These are phyloP conservation scores for Solanum chilense DNA, from an alignment of 257 asterid genomes.

Conservation along the genomic window DNA sequence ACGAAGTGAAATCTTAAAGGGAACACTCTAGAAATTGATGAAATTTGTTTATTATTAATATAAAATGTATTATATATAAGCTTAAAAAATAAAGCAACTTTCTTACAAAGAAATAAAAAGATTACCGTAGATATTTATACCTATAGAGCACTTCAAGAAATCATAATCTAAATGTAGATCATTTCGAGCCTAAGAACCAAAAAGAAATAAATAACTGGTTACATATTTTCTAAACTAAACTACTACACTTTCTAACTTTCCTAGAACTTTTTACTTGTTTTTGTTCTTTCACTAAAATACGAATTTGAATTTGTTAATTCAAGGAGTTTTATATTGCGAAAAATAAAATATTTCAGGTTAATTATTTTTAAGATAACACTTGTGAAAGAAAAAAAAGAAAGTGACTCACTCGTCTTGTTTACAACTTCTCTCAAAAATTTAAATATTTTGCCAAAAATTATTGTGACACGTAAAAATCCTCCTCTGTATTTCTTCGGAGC, in stretches of 20 bases:
- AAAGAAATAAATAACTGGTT: not conserved
- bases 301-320: not conserved
- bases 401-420: not conserved
- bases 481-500: not conserved
- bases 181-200: no score
- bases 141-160: no score
- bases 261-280: no score
- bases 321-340: not conserved
- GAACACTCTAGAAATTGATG: not conserved
- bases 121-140: no score
- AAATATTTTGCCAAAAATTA: not conserved
- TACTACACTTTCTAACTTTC: not conserved
- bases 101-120: no score
- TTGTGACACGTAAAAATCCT: not conserved
- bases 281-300: no score
- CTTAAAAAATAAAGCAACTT: not conserved
- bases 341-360: not conserved
- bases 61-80: not conserved
- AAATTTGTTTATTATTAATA: not conserved
- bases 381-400: not conserved
- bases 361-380: not conserved
- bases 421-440: not conserved
- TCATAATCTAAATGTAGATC: no score
- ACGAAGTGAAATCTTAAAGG: not conserved
- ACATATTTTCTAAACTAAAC: no score